A percentile compares a stretch with the other conserved stretches of the same genome.
Conservation (phyloP, 23 red algal genomes). For the Pyropia haitanensis region DNA sequence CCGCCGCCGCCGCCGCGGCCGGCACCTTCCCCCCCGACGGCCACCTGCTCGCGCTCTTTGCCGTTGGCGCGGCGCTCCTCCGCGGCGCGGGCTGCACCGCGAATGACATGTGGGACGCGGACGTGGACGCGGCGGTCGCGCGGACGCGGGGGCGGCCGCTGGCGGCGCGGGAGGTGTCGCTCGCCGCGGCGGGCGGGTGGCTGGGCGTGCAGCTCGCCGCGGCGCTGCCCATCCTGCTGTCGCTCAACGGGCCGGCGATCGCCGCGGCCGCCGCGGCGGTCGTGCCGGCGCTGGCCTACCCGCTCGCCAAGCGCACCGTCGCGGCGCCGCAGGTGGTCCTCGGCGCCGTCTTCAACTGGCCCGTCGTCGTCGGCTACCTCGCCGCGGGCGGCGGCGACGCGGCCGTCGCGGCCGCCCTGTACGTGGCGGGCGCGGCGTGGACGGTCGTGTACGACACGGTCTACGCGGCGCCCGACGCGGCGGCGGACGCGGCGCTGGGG, state of each 20-base stretch:
- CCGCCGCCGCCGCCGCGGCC: slow-evolving; percentile 8
- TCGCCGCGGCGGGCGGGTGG: slow-evolving; percentile 23
- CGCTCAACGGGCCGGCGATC: slow-evolving; percentile 40
- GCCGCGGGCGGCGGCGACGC: slow-evolving; percentile 33
- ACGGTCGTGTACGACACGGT: slow-evolving; percentile 97
- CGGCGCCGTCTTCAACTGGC: slow-evolving; percentile 80
- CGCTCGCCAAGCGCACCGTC: slow-evolving; percentile 71
- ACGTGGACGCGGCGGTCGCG: slow-evolving; percentile 56
- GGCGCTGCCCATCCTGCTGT: slow-evolving; percentile 51
- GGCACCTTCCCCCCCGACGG: slow-evolving; percentile 1
- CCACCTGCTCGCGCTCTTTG: slow-evolving; percentile 37
- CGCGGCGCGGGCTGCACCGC: slow-evolving; percentile 92
- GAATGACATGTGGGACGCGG: slow-evolving; percentile 88
- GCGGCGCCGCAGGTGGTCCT: slow-evolving; percentile 76
- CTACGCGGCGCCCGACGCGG: slow-evolving; percentile 89
- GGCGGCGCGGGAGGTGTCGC: slow-evolving; percentile 49
- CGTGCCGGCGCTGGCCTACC: slow-evolving; percentile 61
- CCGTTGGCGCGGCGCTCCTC: slow-evolving; percentile 59
- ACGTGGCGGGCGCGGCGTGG: slow-evolving; percentile 59
- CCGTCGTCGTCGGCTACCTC: slow-evolving; percentile 62
- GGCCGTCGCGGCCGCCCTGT: slow-evolving; percentile 25
- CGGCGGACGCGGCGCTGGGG: slow-evolving; percentile 38
- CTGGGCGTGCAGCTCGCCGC: slow-evolving; percentile 29
- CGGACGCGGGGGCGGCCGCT: slow-evolving; percentile 65
- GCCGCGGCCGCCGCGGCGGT: slow-evolving; percentile 20